Conservation (phyloP, 1,139 yeast genomes). For the Nakaseomyces glabratus region DNA sequence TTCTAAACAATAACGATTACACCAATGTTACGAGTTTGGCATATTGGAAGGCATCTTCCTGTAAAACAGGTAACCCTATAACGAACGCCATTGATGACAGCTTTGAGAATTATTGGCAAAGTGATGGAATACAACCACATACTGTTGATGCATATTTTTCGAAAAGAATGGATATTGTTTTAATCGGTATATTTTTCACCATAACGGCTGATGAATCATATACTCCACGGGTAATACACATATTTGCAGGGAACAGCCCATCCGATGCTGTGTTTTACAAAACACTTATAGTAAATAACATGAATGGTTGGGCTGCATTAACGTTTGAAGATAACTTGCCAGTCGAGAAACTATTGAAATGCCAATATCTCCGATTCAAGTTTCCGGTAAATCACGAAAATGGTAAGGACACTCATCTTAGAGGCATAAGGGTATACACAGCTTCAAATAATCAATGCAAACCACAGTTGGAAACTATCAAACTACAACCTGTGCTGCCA, state of each 20-base stretch:
- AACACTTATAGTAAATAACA: slow-evolving; percentile 54
- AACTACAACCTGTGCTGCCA: too few relatives aligned
- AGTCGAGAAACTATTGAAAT: slow-evolving; percentile 50
- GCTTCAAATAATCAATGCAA: slow-evolving; percentile 33
- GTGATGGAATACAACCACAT: slow-evolving; percentile 94
- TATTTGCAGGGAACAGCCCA: slow-evolving; percentile 78
- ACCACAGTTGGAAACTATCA: too few relatives aligned
- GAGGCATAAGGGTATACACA: slow-evolving; percentile 57
- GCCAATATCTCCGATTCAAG: slow-evolving; percentile 63
- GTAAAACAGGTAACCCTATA: slow-evolving; percentile 65
- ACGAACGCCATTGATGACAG: slow-evolving; percentile 64
- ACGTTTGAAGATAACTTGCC: slow-evolving; percentile 53
- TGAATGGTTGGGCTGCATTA: slow-evolving; percentile 81
- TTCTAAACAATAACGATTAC: slow-evolving; percentile 17
- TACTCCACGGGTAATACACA: slow-evolving; percentile 67
- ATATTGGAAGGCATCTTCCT: slow-evolving; percentile 76
- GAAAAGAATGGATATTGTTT: slow-evolving; percentile 60
- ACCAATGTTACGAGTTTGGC: slow-evolving; percentile 76
- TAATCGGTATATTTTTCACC: slow-evolving; percentile 55
- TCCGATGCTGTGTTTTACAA: slow-evolving; percentile 76
- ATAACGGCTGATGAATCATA: slow-evolving; percentile 81
- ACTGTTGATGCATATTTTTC: slow-evolving; percentile 71
- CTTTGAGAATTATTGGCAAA: slow-evolving; percentile 81
- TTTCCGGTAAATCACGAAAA: slow-evolving; percentile 82
- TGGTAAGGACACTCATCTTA: slow-evolving; percentile 89